These are phyloP conservation scores for Blepharisma japonicum DNA, from an alignment of 73 alveolate species.

Conservation along the genomic window DNA sequence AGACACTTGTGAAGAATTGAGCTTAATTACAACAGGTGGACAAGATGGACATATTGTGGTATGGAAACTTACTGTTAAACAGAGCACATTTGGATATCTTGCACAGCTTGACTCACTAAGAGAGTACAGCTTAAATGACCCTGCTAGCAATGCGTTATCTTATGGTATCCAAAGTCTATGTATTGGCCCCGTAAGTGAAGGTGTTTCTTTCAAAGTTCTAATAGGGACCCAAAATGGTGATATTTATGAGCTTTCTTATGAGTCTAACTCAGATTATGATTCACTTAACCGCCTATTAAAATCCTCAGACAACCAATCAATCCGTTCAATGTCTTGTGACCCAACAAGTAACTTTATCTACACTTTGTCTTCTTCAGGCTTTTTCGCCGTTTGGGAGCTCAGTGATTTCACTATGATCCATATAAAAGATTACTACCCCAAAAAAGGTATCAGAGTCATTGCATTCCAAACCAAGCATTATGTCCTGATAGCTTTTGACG, in stretches of 20 bases:
- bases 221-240: conserved; percentile 65
- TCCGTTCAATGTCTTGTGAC: conserved; percentile 54
- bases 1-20: conserved; percentile 50
- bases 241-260: conserved; percentile 43
- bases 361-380: conserved; percentile 53
- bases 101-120: conserved; percentile 2
- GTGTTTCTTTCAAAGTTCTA: conserved; percentile 37
- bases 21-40: conserved; percentile 64
- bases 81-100: neutral
- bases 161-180: conserved; percentile 47
- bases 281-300: conserved; percentile 35
- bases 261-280: conserved; percentile 32
- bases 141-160: neutral
- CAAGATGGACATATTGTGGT: conserved; percentile 62
- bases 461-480: conserved; percentile 52
- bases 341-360: conserved; percentile 42
- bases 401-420: conserved; percentile 45
- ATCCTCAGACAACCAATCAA: conserved; percentile 58
- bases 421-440: conserved; percentile 43
- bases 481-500: conserved; percentile 56
- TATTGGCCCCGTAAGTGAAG: conserved; percentile 44
- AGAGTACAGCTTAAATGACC: conserved; percentile 9
- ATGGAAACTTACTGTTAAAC: conserved; percentile 36
- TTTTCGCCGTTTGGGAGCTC: conserved; percentile 68
- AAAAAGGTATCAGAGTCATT: conserved; percentile 39